Evolutionary conservation across 2,329 filamentous ascomycete species (phyloP), one percentile per base, ranked within the genome.

Genomic region (Fusarium lyarnte): DNA sequence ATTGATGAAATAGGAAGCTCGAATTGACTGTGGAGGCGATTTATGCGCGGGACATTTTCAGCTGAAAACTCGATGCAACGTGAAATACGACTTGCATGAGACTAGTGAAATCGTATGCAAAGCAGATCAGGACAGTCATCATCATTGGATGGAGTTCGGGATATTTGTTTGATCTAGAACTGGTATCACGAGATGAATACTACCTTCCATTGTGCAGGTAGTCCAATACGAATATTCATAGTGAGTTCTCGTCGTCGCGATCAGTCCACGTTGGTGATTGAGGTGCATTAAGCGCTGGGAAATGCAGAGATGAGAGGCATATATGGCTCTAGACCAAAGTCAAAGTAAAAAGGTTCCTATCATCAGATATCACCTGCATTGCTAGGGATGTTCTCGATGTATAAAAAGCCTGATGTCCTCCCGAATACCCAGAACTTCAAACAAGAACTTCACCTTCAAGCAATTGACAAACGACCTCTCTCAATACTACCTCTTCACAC

Each of bases 41-140:
- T 33, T 17, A 33, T 33, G 29, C 16, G 46, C 27, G 17, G 31
- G 27, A 13, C 12, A 14, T 13, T 39, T 21, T 39, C 35, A 59
- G 57, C 57, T 59, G 46, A 59, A 54, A 41, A 54, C 23, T 54
- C 35, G n/a, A 54, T 54, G 57, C 31, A 54, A 59, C 57, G 17
- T 54, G 17, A 33, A 27, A 54, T 41, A 31, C 27, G 46, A 39
- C 10, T 27, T 35, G 36, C 46, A 41, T 59, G 46, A 39, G 27
- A 39, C 46, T 27, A 41, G 27, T 14, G 35, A 19, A 14, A n/a
- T 41, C 19, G 14, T 14, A 41, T 35, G 46, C 57, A 53, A 21
- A 39, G 14, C 23, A 35, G 21, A 39, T 31, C 13, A n/a, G 13
- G 5, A 39, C 12, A 7, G 6, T 11, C 6, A 27, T 38, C 25